Percentiles rank a stretch among this genome's conserved stretches.
Conservation (phyloP, 2,329 filamentous ascomycete species). For the Nakataea oryzae region DNA sequence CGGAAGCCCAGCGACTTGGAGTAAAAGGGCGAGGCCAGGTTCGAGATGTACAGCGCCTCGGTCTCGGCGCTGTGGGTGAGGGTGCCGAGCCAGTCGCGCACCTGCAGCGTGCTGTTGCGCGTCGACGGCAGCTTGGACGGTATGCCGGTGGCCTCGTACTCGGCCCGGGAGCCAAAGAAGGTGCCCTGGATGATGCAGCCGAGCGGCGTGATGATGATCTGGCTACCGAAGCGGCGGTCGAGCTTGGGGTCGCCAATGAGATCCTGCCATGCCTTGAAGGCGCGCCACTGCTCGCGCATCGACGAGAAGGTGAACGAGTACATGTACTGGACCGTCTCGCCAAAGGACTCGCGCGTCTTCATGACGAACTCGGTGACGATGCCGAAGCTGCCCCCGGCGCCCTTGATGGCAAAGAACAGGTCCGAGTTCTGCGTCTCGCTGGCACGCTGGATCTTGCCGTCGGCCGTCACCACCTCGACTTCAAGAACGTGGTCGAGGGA, state of each 20-base stretch:
- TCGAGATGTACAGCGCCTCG: conserved; percentile 33
- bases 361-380: conserved; percentile 43
- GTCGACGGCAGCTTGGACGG: conserved; percentile 31
- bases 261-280: conserved; percentile 48
- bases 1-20: conserved; percentile 47
- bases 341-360: conserved; percentile 44
- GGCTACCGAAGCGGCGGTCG: conserved; percentile 46
- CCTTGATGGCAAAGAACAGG: conserved; percentile 45
- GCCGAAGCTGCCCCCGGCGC: conserved; percentile 45
- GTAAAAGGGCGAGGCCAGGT: conserved; percentile 40
- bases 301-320: conserved; percentile 41
- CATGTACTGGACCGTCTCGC: conserved; percentile 45
- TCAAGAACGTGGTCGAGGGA: conserved; percentile 44
- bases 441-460: conserved; percentile 38
- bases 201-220: conserved; percentile 42
- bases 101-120: conserved; percentile 29
- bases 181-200: conserved; percentile 48
- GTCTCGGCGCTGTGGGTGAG: conserved; percentile 41
- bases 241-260: conserved; percentile 42
- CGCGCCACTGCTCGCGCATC: conserved; percentile 31
- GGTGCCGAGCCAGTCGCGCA: conserved; percentile 53
- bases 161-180: conserved; percentile 47
- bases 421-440: conserved; percentile 37
- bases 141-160: conserved; percentile 43
- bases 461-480: conserved; percentile 44